A percentile compares a stretch with the other conserved stretches of the same genome.
Evolutionary conservation across 768 basidiomycete genomes (phyloP).

Genomic region (Rhizopogon vulgaris): DNA sequence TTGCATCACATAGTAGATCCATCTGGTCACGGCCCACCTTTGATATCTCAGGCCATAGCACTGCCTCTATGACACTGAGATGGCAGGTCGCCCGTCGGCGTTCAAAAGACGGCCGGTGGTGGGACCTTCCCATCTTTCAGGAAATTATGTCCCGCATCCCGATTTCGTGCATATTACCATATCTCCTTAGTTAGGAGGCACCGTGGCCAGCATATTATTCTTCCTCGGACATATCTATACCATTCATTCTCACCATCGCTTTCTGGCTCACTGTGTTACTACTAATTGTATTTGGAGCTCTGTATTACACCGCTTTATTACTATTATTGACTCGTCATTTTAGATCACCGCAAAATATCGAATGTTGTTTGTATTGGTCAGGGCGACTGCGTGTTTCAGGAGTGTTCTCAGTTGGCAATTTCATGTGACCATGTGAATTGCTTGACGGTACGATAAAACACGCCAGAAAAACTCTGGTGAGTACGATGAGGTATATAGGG

Average conservation of each 20-base stretch:
- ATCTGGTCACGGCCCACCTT: constrained; percentile 42
- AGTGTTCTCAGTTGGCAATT: neutral
- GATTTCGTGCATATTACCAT: constrained; percentile 6
- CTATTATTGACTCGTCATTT: neutral
- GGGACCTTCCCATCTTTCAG: constrained; percentile 10
- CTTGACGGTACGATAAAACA: neutral
- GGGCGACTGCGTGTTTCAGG: neutral
- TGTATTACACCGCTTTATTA: neutral
- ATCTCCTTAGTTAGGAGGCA: constrained; percentile 1
- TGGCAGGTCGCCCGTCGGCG: constrained; percentile 17
- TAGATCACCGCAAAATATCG: neutral
- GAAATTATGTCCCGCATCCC: neutral
- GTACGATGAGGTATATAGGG: neutral
- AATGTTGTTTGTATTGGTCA: neutral
- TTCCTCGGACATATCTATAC: neutral
- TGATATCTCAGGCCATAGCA: constrained; percentile 52
- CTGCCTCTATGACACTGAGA: constrained; percentile 40
- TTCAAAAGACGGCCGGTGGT: constrained; percentile 11
- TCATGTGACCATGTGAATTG: neutral
- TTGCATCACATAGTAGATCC: constrained; percentile 59
- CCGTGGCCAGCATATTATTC: neutral
- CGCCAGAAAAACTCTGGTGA: neutral
- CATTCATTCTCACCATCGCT: neutral
- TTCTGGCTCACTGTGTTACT: neutral
- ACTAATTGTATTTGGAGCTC: neutral